A percentile compares a stretch with the other conserved stretches of the same genome.
Conservation (phyloP, 2,329 filamentous ascomycete species). For the Beauveria sp. region DNA sequence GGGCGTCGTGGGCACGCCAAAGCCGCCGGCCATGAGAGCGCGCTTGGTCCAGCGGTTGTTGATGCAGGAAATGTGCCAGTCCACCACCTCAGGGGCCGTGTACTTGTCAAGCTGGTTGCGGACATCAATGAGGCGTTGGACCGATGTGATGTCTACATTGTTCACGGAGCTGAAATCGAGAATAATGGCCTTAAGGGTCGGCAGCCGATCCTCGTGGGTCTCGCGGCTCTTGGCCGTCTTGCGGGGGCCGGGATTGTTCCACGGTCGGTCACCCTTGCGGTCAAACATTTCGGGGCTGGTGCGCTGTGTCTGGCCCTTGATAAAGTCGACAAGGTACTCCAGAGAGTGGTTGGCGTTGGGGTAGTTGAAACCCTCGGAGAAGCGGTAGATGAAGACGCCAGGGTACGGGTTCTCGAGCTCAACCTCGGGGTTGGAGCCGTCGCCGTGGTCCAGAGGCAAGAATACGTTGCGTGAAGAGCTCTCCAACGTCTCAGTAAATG, state of each 20-base stretch:
- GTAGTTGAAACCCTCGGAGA: constrained; percentile 50
- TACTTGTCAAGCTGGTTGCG: constrained; percentile 90
- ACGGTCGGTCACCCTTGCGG: constrained; percentile 71
- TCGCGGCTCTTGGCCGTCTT: constrained; percentile 35
- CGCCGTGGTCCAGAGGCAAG: constrained; percentile 40
- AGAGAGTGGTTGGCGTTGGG: constrained; percentile 45
- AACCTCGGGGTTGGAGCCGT: constrained; percentile 43
- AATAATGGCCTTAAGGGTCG: constrained; percentile 80
- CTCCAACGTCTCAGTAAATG: constrained; percentile 32
- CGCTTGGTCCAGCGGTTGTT: constrained; percentile 94
- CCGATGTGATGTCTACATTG: constrained; percentile 85
- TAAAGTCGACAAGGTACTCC: constrained; percentile 45
- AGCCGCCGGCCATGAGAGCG: constrained; percentile 77
- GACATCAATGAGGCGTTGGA: constrained; percentile 89
- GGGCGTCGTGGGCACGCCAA: constrained; percentile 65
- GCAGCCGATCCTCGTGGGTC: constrained; percentile 37
- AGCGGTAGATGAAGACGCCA: constrained; percentile 48
- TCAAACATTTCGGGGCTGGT: constrained; percentile 63
- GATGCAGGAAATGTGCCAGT: constrained; percentile 95
- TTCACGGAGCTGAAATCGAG: constrained; percentile 92
- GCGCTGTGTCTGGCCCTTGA: constrained; percentile 65
- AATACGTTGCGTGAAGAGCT: constrained; percentile 33
- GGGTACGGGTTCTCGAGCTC: constrained; percentile 40
- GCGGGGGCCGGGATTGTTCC: constrained; percentile 81
- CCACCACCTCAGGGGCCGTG: constrained; percentile 69